These are phyloP conservation scores for Flaveria sonorensis DNA, from an alignment of 129 eudicot genomes.

Conservation along the genomic window DNA sequence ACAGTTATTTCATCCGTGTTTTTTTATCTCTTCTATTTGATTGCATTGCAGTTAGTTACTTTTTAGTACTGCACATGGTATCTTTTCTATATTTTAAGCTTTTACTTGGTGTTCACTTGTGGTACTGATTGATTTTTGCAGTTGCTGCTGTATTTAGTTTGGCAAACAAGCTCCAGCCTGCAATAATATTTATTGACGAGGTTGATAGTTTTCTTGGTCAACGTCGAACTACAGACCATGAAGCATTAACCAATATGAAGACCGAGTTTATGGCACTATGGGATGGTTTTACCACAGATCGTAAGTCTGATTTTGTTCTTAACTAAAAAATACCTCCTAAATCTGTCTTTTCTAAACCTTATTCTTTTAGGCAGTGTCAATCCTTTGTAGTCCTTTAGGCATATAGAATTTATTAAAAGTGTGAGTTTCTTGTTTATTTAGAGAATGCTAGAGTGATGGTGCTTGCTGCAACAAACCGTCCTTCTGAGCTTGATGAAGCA, in stretches of 20 bases:
- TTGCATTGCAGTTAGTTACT: too few species aligned
- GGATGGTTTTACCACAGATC: constrained; percentile 95
- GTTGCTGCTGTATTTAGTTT: constrained; percentile 86
- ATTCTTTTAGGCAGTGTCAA: neutral
- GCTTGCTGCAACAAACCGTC: constrained; percentile 90
- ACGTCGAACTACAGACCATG: constrained; percentile 75
- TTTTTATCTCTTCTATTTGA: too few species aligned
- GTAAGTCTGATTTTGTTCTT: constrained; percentile 40
- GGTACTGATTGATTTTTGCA: constrained; percentile 39
- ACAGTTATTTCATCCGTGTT: too few species aligned
- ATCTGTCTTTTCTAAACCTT: neutral
- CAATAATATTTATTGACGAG: constrained; percentile 90
- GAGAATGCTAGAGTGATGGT: constrained; percentile 88
- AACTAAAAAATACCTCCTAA: neutral
- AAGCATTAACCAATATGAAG: constrained; percentile 83
- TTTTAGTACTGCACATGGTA: neutral
- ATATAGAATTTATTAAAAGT: neutral
- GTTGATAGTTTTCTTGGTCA: constrained; percentile 93
- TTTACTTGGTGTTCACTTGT: neutral
- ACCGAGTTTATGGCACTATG: constrained; percentile 92
- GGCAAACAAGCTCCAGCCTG: constrained; percentile 90
- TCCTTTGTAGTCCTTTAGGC: neutral
- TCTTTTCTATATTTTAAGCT: neutral
- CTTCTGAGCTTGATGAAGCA: constrained; percentile 93
- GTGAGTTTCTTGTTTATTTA: constrained; percentile 26